A percentile compares a stretch with the other conserved stretches of the same genome.
These are phyloP conservation scores for Quercus variabilis DNA, from an alignment of 306 rosid genomes.

Conservation along the genomic window DNA sequence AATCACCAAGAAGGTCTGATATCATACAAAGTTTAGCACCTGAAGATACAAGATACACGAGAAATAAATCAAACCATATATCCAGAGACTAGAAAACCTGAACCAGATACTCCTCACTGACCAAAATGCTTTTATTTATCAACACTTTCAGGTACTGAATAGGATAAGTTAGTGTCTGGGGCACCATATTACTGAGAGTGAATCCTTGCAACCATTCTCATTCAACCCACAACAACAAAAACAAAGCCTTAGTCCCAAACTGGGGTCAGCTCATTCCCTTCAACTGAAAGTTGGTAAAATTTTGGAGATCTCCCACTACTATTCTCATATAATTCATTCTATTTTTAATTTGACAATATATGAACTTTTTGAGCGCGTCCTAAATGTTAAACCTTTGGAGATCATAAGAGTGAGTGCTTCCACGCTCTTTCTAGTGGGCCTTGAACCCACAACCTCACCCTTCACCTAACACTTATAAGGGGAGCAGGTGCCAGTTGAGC, in stretches of 20 bases:
- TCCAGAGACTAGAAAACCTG: background rate
- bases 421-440: too few species aligned
- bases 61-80: background rate
- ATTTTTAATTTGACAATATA: background rate
- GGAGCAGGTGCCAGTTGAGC: too few species aligned
- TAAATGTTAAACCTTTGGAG: background rate
- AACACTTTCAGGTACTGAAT: background rate
- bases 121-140: background rate
- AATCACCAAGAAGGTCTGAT: constrained; percentile 67
- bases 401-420: background rate
- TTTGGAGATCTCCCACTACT: too few species aligned
- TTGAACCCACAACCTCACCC: too few species aligned
- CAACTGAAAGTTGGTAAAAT: too few species aligned
- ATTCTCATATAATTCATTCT: background rate
- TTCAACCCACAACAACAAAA: too few species aligned
- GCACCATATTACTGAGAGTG: too few species aligned
- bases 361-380: background rate
- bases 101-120: background rate
- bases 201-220: too few species aligned
- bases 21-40: constrained; percentile 97
- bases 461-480: too few species aligned
- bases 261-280: too few species aligned
- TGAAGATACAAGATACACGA: constrained; percentile 19
- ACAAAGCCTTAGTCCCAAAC: too few species aligned
- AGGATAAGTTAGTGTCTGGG: background rate